A percentile compares a stretch with the other conserved stretches of the same genome.
Evolutionary conservation across 768 basidiomycete genomes (phyloP).

Genomic region (Rubroboletus pulcherrimus): DNA sequence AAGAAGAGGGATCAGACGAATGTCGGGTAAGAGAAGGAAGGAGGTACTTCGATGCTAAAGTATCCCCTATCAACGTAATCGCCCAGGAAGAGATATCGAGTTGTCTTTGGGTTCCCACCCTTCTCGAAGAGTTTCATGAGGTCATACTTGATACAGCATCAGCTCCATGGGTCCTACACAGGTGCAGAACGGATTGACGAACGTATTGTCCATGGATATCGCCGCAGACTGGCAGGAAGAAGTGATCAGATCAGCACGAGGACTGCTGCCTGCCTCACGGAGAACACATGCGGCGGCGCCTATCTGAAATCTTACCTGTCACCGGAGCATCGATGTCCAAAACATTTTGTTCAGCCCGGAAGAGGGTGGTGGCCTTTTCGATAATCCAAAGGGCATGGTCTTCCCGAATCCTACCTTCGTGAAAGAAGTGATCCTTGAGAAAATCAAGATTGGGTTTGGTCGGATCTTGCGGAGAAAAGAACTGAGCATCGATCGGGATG

Average conservation of each 20-base stretch:
- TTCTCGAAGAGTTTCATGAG: constrained; percentile 80
- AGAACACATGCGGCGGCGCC: not conserved
- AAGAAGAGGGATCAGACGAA: constrained; percentile 13
- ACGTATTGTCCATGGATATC: constrained; percentile 24
- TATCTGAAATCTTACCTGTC: constrained; percentile 46
- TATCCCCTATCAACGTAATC: constrained; percentile 77
- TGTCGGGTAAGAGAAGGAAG: not conserved
- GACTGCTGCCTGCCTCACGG: constrained; percentile 19
- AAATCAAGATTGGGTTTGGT: constrained; percentile 70
- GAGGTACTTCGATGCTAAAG: constrained; percentile 64
- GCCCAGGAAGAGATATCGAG: constrained; percentile 69
- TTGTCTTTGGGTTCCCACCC: constrained; percentile 70
- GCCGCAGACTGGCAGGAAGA: constrained; percentile 13
- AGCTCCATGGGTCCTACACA: constrained; percentile 3
- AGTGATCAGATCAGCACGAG: constrained; percentile 3
- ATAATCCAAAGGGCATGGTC: constrained; percentile 67
- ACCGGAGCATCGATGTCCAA: constrained; percentile 70
- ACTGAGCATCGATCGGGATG: constrained; percentile 68
- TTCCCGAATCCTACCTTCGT: constrained; percentile 63
- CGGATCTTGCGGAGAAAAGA: constrained; percentile 64
- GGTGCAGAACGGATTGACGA: constrained; percentile 14
- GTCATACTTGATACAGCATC: constrained; percentile 49
- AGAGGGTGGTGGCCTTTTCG: constrained; percentile 52
- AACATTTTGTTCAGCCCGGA: constrained; percentile 59
- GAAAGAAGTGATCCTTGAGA: constrained; percentile 74